Evolutionary conservation across 2,329 filamentous ascomycete species (phyloP).

Genomic region (Verticillium dahliae): DNA sequence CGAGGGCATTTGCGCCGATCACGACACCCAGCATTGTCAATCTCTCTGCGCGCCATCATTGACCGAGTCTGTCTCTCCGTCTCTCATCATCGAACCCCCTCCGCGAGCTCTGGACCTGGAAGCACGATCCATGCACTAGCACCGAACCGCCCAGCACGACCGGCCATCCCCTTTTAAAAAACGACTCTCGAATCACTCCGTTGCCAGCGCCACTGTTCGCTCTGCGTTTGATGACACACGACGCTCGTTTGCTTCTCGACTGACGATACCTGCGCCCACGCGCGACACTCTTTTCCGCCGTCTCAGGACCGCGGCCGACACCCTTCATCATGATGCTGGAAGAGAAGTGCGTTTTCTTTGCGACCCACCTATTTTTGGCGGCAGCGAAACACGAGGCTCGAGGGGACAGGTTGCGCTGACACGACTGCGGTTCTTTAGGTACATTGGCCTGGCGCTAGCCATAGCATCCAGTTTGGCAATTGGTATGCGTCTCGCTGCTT

Average conservation of each 20-base stretch:
- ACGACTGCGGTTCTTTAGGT: conserved; percentile 40
- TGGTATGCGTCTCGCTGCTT: conserved; percentile 42
- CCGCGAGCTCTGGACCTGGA: background rate
- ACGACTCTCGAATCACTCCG: background rate
- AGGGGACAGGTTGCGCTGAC: conserved; percentile 19
- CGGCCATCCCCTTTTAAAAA: background rate
- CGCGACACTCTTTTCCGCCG: conserved; percentile 7
- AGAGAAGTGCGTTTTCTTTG: conserved; percentile 12
- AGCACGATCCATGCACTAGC: background rate
- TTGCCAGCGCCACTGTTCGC: background rate
- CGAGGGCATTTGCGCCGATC: background rate
- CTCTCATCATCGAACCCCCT: background rate
- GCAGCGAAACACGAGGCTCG: background rate
- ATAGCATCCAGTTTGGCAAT: conserved; percentile 70
- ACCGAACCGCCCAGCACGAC: background rate
- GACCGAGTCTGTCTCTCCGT: background rate
- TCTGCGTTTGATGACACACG: background rate
- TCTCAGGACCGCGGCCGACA: background rate
- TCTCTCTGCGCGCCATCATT: background rate
- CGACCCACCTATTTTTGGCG: background rate
- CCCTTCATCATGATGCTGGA: conserved; percentile 11
- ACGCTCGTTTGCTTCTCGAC: conserved; percentile 6
- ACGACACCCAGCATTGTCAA: background rate
- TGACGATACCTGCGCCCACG: conserved; percentile 1
- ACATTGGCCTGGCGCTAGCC: conserved; percentile 69